Evolutionary conservation across 768 basidiomycete genomes (phyloP).

Genomic region (Lenzites betulinus): DNA sequence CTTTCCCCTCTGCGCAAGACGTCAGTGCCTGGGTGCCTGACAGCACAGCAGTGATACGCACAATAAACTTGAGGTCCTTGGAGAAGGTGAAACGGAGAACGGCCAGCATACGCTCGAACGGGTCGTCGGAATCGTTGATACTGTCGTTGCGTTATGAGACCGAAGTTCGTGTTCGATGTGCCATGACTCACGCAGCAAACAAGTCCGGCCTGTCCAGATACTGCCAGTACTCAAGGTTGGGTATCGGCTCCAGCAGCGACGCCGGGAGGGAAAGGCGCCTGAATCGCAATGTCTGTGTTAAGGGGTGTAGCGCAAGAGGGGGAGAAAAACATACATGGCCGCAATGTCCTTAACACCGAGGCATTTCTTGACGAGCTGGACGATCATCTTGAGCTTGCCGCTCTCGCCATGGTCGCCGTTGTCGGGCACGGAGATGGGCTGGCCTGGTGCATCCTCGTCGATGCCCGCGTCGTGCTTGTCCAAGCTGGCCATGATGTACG

Average conservation of each 20-base stretch:
- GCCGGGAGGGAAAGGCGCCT: constrained; percentile 94
- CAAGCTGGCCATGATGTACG: constrained; percentile 6
- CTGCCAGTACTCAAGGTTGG: constrained; percentile 96
- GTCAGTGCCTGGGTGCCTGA: neutral
- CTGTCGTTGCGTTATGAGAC: constrained; percentile 40
- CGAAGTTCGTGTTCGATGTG: neutral
- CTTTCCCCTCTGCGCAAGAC: constrained; percentile 70
- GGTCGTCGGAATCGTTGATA: constrained; percentile 89
- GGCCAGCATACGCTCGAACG: constrained; percentile 95
- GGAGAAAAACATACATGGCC: constrained; percentile 66
- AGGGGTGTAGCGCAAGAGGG: neutral
- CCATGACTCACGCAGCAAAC: constrained; percentile 77
- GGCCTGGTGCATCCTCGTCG: constrained; percentile 35
- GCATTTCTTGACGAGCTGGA: constrained; percentile 87
- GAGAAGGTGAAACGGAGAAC: constrained; percentile 86
- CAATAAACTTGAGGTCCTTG: constrained; percentile 93
- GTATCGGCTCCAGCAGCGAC: constrained; percentile 89
- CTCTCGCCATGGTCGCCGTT: constrained; percentile 76
- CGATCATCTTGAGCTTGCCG: constrained; percentile 91
- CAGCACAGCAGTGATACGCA: constrained; percentile 39
- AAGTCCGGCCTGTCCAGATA: constrained; percentile 90
- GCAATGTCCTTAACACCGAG: constrained; percentile 95
- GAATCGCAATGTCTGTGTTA: neutral
- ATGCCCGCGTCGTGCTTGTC: constrained; percentile 20
- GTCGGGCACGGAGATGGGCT: constrained; percentile 70